Evolutionary conservation across 225 moss, liverwort and hornwort species (phyloP), one percentile per base, ranked within the genome.

Genomic region (Bryoerythrophyllum caledonicum): DNA sequence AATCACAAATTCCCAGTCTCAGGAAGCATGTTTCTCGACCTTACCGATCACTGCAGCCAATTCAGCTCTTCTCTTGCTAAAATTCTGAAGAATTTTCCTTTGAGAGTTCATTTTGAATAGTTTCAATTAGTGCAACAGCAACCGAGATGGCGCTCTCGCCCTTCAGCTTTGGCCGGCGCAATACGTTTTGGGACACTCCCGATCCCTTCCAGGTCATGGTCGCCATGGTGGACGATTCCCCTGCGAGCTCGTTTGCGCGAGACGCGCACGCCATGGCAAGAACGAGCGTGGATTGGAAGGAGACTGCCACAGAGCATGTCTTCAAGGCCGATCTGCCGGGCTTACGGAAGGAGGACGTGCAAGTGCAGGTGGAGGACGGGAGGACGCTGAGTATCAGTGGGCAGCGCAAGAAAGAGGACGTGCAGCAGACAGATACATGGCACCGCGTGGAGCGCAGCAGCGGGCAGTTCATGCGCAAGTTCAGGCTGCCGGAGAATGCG

Each of bases 241-340:
- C 71, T 1, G 64, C 56, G 30, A 54, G 44, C 41, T 71, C 64
- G 16, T 71, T 78, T 10, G 70, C 65, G 21, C 78, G 78, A 4
- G 65, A 71, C 35, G 44, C 58, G 35, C 26, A 49, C 3, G 57
- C 65, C 35, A 15, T 72, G 17, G 72, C 78, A 10, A 65, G 57
- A 34, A 65, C 72, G 71, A 78, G 48, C 30, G 78, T 78, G 78
- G 78, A 78, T 23, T 78, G 78, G 78, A 78, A 78, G 49, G 78
- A 78, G 65, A 78, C 72, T 46, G 24, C 65, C 5, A 12, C 37
- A 14, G 78, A 78, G 72, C 78, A 78, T 35, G 65, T 78, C 0
- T 72, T 78, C 60, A 66, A 73, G 67, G 79, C 67, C 12, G 79
- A 73, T 27, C 28, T 79, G 73, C 79, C 73, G 16, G 79, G 79